Evolutionary conservation across 345 rosid genomes (phyloP), one percentile per base, ranked within the genome.

Genomic region (Jatropha curcas): DNA sequence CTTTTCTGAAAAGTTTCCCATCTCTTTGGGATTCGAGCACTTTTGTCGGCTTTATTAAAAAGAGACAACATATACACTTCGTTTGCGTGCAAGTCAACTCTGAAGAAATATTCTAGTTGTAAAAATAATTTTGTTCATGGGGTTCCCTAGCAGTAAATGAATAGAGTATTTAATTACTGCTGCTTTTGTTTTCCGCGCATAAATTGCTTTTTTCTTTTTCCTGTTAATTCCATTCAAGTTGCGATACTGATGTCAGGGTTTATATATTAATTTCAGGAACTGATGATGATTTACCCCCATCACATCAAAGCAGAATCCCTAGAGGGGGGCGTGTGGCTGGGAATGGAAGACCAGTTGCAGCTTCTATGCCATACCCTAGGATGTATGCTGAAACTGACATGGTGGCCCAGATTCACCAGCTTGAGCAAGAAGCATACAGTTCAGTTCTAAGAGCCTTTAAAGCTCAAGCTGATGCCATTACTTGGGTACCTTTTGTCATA

Each of bases 381-480:
- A 86, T 88, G 88, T 86, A 83, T 78, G 89, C 84, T 71, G 97
- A 89, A 51, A 84, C 77, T 68, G 92, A 93, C 73, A 93, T 93
- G 98, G 97, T 90, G 85, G 77, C 86, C 75, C 93, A 91, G 68
- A 89, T 93, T 84, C 97, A 93, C 81, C 88, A 88, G 56, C 86
- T 93, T 64, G 98, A 93, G 84, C 88, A 87, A 70, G 98, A 93
- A 85, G 97, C 93, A 24, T 93, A 93, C 80, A 79, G 84, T 62
- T 74, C 98, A 59, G 82, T 90, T 83, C 81, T 93, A 48, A 86
- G 94, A 83, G 98, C 97, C 61, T 90, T 93, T 88, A 90, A 89
- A 87, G 98, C 96, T 39, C 98, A 93, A 79, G 89, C 92, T 80
- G 98, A 93, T 86, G 98, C 94, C 67, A 90, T 93, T 75, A 80